These are phyloP conservation scores for Botrytis aclada DNA, from an alignment of 2,329 filamentous ascomycete genomes.

Conservation along the genomic window DNA sequence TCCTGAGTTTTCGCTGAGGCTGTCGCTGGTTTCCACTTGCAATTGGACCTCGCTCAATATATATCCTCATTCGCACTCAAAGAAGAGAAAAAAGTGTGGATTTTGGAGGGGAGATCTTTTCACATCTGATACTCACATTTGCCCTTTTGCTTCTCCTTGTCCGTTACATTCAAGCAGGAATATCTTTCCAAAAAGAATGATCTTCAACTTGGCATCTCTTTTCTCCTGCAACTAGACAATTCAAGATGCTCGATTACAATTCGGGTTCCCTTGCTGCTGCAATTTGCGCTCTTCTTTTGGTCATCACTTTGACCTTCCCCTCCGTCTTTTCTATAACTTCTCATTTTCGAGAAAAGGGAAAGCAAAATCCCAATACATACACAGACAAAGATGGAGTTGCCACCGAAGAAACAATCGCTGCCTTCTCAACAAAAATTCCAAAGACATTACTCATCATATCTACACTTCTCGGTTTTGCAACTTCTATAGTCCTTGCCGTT, in stretches of 20 bases:
- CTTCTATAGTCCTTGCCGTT: constrained; percentile 56
- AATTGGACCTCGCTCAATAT: neutral
- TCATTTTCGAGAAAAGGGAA: constrained; percentile 37
- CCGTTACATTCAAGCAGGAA: neutral
- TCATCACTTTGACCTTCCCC: constrained; percentile 41
- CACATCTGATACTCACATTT: neutral
- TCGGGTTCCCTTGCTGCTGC: constrained; percentile 30
- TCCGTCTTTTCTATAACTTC: constrained; percentile 38
- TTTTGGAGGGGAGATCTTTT: neutral
- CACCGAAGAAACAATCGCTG: constrained; percentile 58
- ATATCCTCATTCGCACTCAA: neutral
- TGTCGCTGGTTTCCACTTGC: neutral
- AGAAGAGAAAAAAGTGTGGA: neutral
- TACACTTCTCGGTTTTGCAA: constrained; percentile 51
- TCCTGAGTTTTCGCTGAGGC: neutral
- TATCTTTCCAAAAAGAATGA: constrained; percentile 8
- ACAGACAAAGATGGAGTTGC: constrained; percentile 68
- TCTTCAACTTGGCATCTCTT: neutral
- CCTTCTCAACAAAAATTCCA: constrained; percentile 59
- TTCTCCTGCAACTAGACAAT: neutral
- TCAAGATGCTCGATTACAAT: constrained; percentile 55
- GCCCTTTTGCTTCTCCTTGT: neutral
- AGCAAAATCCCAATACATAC: constrained; percentile 49
- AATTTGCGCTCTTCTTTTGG: constrained; percentile 37
- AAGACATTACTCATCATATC: constrained; percentile 54